These are phyloP conservation scores for Aspergillus sclerotioniger DNA, from an alignment of 495 filamentous ascomycete genomes.

Conservation along the genomic window DNA sequence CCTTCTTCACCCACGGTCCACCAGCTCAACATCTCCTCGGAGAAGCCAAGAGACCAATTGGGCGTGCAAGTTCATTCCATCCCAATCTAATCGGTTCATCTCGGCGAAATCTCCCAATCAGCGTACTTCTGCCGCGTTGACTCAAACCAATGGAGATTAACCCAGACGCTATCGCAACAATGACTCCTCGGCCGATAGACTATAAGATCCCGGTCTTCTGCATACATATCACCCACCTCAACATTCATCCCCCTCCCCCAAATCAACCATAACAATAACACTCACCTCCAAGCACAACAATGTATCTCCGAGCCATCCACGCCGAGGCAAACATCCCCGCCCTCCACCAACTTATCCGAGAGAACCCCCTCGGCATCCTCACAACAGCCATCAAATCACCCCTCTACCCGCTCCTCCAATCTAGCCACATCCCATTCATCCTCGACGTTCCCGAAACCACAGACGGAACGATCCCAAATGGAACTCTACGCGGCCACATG, in stretches of 20 bases:
- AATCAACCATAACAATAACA: not conserved
- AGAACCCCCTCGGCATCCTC: slow-evolving; percentile 54
- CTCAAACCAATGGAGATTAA: not conserved
- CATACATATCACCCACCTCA: no score
- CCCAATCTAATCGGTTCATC: not conserved
- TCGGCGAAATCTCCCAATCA: not conserved
- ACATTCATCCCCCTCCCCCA: not conserved
- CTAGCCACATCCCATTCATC: slow-evolving; percentile 56
- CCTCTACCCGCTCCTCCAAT: slow-evolving; percentile 45
- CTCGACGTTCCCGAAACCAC: slow-evolving; percentile 39
- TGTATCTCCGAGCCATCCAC: slow-evolving; percentile 19
- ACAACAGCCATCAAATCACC: slow-evolving; percentile 52
- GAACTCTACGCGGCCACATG: slow-evolving; percentile 52
- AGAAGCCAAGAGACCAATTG: not conserved
- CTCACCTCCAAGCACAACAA: slow-evolving; percentile 1
- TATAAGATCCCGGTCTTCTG: not conserved
- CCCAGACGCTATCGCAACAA: not conserved
- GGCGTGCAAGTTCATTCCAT: not conserved
- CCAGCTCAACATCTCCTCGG: not conserved
- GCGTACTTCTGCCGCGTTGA: not conserved
- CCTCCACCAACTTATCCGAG: slow-evolving; percentile 40
- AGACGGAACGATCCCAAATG: slow-evolving; percentile 23
- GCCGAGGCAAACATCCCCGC: slow-evolving; percentile 12
- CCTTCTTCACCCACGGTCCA: no score
- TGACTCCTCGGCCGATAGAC: not conserved